phyloP scores from a whole-genome alignment of 176 grass and related monocot genomes.

The Eleusine coracana region DNA sequence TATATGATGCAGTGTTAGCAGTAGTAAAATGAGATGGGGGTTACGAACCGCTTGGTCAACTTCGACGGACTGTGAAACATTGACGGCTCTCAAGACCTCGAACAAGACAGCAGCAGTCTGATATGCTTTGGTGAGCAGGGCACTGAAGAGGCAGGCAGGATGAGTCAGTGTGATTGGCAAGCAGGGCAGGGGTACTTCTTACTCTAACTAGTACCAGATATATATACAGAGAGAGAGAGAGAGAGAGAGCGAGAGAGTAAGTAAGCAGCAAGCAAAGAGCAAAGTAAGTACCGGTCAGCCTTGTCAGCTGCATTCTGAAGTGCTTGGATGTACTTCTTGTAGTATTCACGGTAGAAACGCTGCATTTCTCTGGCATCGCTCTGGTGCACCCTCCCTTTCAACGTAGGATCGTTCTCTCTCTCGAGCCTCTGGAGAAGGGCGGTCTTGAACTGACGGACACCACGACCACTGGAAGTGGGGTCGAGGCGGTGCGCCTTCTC shows the following conservation, averaged over 20 bases:
- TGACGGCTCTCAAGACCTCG: constrained; percentile 94
- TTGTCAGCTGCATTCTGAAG: constrained; percentile 84
- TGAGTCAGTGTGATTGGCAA: too few relatives aligned
- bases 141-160: constrained; percentile 40
- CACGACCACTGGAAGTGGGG: constrained; percentile 77
- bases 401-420: constrained; percentile 89
- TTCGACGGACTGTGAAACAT: constrained; percentile 87
- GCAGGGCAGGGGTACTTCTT: too few relatives aligned
- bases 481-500: constrained; percentile 90
- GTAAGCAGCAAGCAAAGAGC: too few relatives aligned
- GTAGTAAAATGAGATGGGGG: neutral
- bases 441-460: constrained; percentile 88
- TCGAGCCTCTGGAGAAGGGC: constrained; percentile 81
- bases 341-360: constrained; percentile 89
- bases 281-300: constrained; percentile 63
- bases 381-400: constrained; percentile 90
- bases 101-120: constrained; percentile 94
- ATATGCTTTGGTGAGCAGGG: constrained; percentile 88
- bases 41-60: constrained; percentile 67
- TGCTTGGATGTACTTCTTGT: constrained; percentile 94
- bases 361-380: constrained; percentile 92
- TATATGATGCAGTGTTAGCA: too few relatives aligned
- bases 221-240: too few relatives aligned
- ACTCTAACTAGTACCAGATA: too few relatives aligned
- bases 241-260: too few relatives aligned